phyloP scores from a whole-genome alignment of 1,284 basidiomycete genomes.

The Cutaneotrichosporon sp. region DNA sequence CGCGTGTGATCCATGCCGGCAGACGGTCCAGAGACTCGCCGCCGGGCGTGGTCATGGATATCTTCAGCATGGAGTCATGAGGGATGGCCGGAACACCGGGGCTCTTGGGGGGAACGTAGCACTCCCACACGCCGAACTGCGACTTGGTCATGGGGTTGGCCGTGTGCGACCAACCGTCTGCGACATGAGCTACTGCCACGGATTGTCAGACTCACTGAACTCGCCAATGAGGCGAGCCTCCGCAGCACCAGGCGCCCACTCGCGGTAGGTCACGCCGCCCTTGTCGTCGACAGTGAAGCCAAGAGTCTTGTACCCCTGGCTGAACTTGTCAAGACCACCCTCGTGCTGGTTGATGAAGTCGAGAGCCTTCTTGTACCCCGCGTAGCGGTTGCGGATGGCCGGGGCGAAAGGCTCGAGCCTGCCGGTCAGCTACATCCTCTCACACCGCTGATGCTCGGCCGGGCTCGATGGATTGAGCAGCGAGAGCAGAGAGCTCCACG shows the following conservation, averaged over 20 bases:
- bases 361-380: conserved; percentile 71
- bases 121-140: conserved; percentile 91
- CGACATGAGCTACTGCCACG: conserved; percentile 9
- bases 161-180: conserved; percentile 83
- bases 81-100: conserved; percentile 79
- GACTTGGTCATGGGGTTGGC: conserved; percentile 86
- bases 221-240: conserved; percentile 89
- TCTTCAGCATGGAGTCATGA: conserved; percentile 94
- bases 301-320: conserved; percentile 80
- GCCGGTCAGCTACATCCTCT: not conserved
- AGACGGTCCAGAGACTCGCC: conserved; percentile 85
- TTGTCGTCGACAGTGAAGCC: conserved; percentile 74
- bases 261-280: conserved; percentile 78
- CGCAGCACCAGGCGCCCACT: conserved; percentile 91
- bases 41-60: conserved; percentile 76
- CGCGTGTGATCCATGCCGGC: conserved; percentile 91
- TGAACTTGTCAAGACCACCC: conserved; percentile 87
- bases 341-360: conserved; percentile 71
- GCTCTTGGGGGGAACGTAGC: conserved; percentile 69
- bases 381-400: conserved; percentile 71
- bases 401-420: conserved; percentile 73
- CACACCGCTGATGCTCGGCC: too few relatives aligned
- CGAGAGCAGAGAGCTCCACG: conserved; percentile 4
- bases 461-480: too few relatives aligned
- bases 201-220: conserved; percentile 71